phyloP scores from a whole-genome alignment of 768 basidiomycete species.

The Tricholoma matsutake region DNA sequence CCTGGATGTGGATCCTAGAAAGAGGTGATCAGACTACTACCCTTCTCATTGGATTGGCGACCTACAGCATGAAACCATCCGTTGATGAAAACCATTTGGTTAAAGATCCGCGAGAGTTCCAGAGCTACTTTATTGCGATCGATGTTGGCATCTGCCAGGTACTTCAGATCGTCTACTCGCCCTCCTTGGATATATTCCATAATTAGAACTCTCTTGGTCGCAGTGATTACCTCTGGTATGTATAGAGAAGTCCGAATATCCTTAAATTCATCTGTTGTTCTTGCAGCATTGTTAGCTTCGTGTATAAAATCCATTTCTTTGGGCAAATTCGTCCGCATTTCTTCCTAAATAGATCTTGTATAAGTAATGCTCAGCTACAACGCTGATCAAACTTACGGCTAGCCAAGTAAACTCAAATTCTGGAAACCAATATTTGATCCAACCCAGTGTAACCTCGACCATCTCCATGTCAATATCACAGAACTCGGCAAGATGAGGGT shows the following conservation, averaged over 20 bases:
- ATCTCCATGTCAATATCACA: slow-evolving; percentile 88
- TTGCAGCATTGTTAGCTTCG: slow-evolving; percentile 84
- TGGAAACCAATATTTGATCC: slow-evolving; percentile 92
- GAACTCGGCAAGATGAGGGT: slow-evolving; percentile 91
- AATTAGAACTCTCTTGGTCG: slow-evolving; percentile 80
- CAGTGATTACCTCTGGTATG: slow-evolving; percentile 78
- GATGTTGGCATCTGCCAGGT: slow-evolving; percentile 76
- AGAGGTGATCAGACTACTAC: slow-evolving; percentile 4
- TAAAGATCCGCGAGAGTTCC: slow-evolving; percentile 88
- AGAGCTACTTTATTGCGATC: slow-evolving; percentile 93
- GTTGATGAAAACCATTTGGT: slow-evolving; percentile 92
- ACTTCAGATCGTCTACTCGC: slow-evolving; percentile 83
- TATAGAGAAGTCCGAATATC: slow-evolving; percentile 76
- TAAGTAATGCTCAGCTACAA: slow-evolving; percentile 26
- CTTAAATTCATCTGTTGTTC: slow-evolving; percentile 67
- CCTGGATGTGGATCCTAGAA: slow-evolving; percentile 84
- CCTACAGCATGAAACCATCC: slow-evolving; percentile 86
- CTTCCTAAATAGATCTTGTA: slow-evolving; percentile 57
- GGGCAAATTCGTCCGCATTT: slow-evolving; percentile 90
- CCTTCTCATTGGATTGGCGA: slow-evolving; percentile 5
- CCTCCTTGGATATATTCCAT: slow-evolving; percentile 96
- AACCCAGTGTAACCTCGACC: slow-evolving; percentile 75
- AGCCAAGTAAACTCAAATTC: slow-evolving; percentile 96
- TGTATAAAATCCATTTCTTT: slow-evolving; percentile 94
- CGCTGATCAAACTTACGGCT: slow-evolving; percentile 41